Conservation (phyloP, 495 filamentous ascomycete species). For the Aspergillus diversus region DNA sequence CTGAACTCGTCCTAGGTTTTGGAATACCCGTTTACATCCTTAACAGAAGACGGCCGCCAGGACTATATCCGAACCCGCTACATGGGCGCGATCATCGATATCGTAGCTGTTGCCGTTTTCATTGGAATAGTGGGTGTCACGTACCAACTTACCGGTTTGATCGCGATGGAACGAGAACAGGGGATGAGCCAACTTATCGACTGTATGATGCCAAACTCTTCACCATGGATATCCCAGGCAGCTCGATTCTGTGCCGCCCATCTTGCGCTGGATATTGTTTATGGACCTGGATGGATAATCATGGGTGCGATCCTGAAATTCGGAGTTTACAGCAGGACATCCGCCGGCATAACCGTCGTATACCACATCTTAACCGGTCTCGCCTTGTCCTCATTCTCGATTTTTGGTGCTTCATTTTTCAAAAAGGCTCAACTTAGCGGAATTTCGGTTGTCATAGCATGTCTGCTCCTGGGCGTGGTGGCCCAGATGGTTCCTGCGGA, state of each 20-base stretch:
- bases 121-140: slow-evolving; percentile 68
- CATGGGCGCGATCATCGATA: slow-evolving; percentile 68
- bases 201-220: slow-evolving; percentile 74
- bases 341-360: slow-evolving; percentile 60
- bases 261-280: slow-evolving; percentile 68
- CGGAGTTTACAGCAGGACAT: slow-evolving; percentile 66
- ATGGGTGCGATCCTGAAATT: slow-evolving; percentile 62
- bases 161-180: slow-evolving; percentile 75
- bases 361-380: slow-evolving; percentile 67
- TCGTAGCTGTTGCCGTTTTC: slow-evolving; percentile 69
- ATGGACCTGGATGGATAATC: slow-evolving; percentile 71
- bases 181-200: slow-evolving; percentile 81
- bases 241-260: slow-evolving; percentile 69
- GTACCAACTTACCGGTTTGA: slow-evolving; percentile 77
- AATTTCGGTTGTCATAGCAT: slow-evolving; percentile 64
- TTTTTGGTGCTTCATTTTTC: slow-evolving; percentile 75
- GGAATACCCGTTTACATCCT: slow-evolving; percentile 74
- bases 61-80: slow-evolving; percentile 65
- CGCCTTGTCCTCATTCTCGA: slow-evolving; percentile 67
- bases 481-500: slow-evolving; percentile 64
- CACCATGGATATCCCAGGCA: slow-evolving; percentile 68
- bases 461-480: slow-evolving; percentile 68
- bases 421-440: slow-evolving; percentile 77
- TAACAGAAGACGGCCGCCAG: slow-evolving; percentile 64
- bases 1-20: slow-evolving; percentile 35